A percentile compares a stretch with the other conserved stretches of the same genome.
phyloP scores from a whole-genome alignment of 169 alveolate species.

The Theileria annulata region DNA sequence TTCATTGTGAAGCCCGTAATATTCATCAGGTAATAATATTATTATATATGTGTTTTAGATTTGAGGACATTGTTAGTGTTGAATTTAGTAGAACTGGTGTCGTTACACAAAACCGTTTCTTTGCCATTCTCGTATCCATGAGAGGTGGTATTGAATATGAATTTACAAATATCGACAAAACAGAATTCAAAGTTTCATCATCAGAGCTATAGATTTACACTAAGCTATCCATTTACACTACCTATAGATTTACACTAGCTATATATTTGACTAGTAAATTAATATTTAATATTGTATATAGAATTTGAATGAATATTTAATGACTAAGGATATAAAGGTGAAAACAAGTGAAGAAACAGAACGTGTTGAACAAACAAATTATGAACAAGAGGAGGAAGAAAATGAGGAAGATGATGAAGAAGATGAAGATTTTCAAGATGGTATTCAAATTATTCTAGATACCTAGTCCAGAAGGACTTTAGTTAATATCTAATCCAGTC shows the following conservation, averaged over 20 bases:
- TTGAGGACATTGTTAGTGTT: slow-evolving; percentile 90
- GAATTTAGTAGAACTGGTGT: slow-evolving; percentile 92
- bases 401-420: slow-evolving; percentile 83
- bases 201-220: too few species aligned
- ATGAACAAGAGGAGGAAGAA: slow-evolving; percentile 83
- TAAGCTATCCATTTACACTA: slow-evolving; percentile 50
- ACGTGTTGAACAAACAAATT: slow-evolving; percentile 38
- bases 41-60: slow-evolving; percentile 47
- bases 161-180: slow-evolving; percentile 91
- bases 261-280: slow-evolving; percentile 62
- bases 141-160: slow-evolving; percentile 87
- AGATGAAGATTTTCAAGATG: slow-evolving; percentile 76
- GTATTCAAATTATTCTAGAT: too few species aligned
- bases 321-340: slow-evolving; percentile 74
- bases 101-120: slow-evolving; percentile 90
- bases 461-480: too few species aligned
- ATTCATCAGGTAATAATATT: slow-evolving; percentile 78
- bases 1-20: slow-evolving; percentile 95
- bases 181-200: slow-evolving; percentile 84
- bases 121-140: slow-evolving; percentile 88
- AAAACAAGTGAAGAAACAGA: slow-evolving; percentile 80
- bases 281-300: slow-evolving; percentile 32
- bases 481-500: too few species aligned
- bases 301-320: slow-evolving; percentile 74
- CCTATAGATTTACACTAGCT: too few species aligned